Evolutionary conservation across 768 basidiomycete genomes (phyloP), one percentile per base, ranked within the genome.

Genomic region (Auriscalpium vulgare): DNA sequence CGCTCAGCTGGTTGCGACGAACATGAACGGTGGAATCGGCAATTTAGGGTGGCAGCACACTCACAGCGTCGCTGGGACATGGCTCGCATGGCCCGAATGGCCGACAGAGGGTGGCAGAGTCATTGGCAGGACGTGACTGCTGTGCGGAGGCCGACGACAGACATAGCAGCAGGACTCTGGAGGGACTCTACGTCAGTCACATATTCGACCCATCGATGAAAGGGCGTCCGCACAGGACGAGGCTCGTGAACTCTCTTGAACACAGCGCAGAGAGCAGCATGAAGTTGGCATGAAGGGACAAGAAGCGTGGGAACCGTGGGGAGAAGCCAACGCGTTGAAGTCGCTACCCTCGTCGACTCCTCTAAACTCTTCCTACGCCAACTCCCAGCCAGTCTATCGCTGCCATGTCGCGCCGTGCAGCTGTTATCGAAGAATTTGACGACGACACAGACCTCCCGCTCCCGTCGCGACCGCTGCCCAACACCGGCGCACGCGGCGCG

Each of bases 401-500:
- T 17, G 63, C 57, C 56, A 90, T 90, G 88, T 82, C 85, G 60
- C 85, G 85, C 62, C 77, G 83, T 68, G 73, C 82, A 66, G 83
- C 82, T 59, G 75, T 84, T 59, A 77, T 85, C 65, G 83, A 81
- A 57, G 91, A 91, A 66, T 95, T 95, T 65, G 91, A 95, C 80
- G 94, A 97, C 74, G 93, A 95, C 65, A 91, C 90, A 11, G 93
- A 95, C 67, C 80, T 95, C 14, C 89, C 91, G 0, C 76, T 95
- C 19, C 92, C 92, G 3, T 74, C 74, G 36, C 77, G 75, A 13
- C 74, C 84, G 0, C 72, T 95, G 0, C 84, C 84, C 8, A 81
- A 84, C 62, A 79, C 82, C 6, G 86, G 87, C 55, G 56, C 78
- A 1, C 80, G 75, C 43, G 92, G 93, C 1, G 84, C 93, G 2